Conservation (phyloP, 2,329 filamentous ascomycete species). For the Aspergillus sp. region DNA sequence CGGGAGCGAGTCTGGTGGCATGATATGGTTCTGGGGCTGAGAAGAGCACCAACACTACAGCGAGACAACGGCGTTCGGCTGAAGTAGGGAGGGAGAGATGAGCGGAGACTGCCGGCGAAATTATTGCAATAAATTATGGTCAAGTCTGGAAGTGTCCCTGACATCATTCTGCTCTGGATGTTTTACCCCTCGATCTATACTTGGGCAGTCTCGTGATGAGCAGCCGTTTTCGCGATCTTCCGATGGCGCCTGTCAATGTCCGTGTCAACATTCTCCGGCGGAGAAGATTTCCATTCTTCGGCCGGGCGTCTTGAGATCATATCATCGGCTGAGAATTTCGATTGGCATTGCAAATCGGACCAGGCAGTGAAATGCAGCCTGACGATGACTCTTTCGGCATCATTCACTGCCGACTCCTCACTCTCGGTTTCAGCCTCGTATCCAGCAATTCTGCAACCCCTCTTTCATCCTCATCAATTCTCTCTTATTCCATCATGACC, state of each 20-base stretch:
- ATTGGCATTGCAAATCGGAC: too few species aligned
- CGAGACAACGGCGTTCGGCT: not conserved
- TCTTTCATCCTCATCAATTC: not conserved
- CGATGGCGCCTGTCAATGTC: not conserved
- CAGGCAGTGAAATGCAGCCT: not conserved
- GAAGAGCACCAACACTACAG: not conserved
- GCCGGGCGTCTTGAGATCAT: not conserved
- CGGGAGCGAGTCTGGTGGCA: not conserved
- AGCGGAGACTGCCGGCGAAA: not conserved
- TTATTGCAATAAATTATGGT: not conserved
- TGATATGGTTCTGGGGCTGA: not conserved
- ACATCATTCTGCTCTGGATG: not conserved
- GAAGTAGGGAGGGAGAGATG: not conserved
- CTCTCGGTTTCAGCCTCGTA: not conserved
- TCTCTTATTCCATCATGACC: not conserved
- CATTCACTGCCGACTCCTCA: not conserved
- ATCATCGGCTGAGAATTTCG: not conserved
- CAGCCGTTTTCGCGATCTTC: not conserved
- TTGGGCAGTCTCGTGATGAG: not conserved
- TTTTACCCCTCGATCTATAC: not conserved
- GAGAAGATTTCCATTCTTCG: not conserved
- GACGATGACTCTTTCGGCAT: not conserved
- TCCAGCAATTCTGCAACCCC: not conserved
- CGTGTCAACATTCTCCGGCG: not conserved
- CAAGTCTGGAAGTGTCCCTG: not conserved